A percentile compares a stretch with the other conserved stretches of the same genome.
phyloP scores from a whole-genome alignment of 164 flowering plant species.

The Annona cherimola region DNA sequence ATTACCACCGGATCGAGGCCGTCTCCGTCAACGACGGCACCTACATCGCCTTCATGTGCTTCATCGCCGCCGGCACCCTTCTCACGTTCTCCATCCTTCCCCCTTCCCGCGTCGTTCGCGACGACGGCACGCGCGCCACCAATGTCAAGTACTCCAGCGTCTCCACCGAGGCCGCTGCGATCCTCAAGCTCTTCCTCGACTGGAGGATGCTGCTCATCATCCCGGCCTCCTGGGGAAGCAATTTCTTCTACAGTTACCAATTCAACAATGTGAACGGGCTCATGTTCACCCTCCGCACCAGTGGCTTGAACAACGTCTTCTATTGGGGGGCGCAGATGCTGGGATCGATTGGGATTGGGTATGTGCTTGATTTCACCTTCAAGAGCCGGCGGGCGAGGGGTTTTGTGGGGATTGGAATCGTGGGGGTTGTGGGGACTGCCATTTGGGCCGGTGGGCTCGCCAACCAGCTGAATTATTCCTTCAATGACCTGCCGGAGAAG shows the following conservation, averaged over 20 bases:
- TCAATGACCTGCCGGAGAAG: constrained; percentile 22
- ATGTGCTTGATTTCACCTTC: constrained; percentile 71
- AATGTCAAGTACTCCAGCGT: constrained; percentile 58
- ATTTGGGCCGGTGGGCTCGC: constrained; percentile 93
- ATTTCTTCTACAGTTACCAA: constrained; percentile 88
- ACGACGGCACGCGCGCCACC: constrained; percentile 66
- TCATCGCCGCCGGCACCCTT: constrained; percentile 63
- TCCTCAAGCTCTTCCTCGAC: constrained; percentile 59
- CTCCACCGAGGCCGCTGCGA: constrained; percentile 42
- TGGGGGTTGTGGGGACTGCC: constrained; percentile 50
- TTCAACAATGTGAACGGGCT: constrained; percentile 78
- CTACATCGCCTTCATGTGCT: constrained; percentile 81
- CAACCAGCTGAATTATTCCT: constrained; percentile 54
- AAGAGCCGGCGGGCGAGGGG: constrained; percentile 71
- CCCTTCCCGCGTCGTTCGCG: constrained; percentile 54
- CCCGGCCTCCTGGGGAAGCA: constrained; percentile 91
- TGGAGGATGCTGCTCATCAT: constrained; percentile 78
- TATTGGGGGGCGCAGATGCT: constrained; percentile 99
- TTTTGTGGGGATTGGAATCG: constrained; percentile 53
- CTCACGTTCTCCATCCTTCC: constrained; percentile 62
- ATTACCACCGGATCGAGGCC: constrained; percentile 53
- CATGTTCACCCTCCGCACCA: constrained; percentile 70
- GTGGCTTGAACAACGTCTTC: constrained; percentile 87
- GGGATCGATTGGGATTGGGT: constrained; percentile 75
- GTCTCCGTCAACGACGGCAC: constrained; percentile 77